These are phyloP conservation scores for Suhomyces faveliae DNA, from an alignment of 805 yeast species.

Conservation along the genomic window DNA sequence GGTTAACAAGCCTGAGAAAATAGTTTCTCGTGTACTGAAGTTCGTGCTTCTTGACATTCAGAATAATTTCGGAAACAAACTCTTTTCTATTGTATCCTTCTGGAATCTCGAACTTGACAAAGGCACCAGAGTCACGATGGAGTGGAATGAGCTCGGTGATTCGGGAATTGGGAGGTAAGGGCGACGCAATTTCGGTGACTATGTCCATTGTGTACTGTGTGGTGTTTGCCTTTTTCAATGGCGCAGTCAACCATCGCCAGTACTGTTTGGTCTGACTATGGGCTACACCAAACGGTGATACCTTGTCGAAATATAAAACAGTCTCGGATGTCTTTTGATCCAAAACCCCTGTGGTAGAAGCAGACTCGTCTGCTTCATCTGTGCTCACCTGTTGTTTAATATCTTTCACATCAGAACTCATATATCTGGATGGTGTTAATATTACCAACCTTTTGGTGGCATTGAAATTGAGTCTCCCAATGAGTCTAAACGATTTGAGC, in stretches of 20 bases:
- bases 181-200: slow-evolving; percentile 20
- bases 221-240: slow-evolving; percentile 12
- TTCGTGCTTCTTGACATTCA: slow-evolving; percentile 37
- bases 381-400: slow-evolving; percentile 32
- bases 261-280: slow-evolving; percentile 21
- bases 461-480: background rate
- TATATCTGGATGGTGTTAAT: slow-evolving; percentile 4
- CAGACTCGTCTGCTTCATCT: slow-evolving; percentile 29
- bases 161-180: slow-evolving; percentile 33
- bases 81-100: slow-evolving; percentile 47
- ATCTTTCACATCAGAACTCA: slow-evolving; percentile 27
- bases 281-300: slow-evolving; percentile 32
- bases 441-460: background rate
- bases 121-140: slow-evolving; percentile 89
- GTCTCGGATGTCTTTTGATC: slow-evolving; percentile 33
- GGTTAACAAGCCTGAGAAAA: slow-evolving; percentile 10
- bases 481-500: background rate
- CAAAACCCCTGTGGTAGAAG: slow-evolving; percentile 41
- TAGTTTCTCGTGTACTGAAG: slow-evolving; percentile 9
- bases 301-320: slow-evolving; percentile 36
- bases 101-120: slow-evolving; percentile 73
- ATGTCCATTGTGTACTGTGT: slow-evolving; percentile 18
- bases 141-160: slow-evolving; percentile 67
- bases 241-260: slow-evolving; percentile 18
- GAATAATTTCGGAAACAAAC: slow-evolving; percentile 50